Conservation (phyloP, 305 asterid genomes). For the Lippia alba region DNA sequence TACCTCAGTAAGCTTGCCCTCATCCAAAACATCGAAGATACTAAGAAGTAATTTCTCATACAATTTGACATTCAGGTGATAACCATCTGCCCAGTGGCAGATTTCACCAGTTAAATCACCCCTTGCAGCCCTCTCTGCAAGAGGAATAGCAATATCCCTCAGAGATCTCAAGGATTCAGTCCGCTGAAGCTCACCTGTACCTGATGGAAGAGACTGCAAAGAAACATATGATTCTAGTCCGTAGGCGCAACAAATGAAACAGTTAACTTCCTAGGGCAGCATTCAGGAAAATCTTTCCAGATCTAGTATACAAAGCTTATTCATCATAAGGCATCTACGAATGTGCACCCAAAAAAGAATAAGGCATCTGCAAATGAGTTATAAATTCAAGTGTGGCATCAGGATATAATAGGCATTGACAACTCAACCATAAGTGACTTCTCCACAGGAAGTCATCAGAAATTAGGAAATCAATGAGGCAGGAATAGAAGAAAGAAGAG, state of each 20-base stretch:
- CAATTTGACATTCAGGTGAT: slow-evolving; percentile 86
- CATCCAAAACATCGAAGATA: slow-evolving; percentile 94
- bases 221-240: slow-evolving; percentile 29
- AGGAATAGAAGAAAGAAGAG: background rate
- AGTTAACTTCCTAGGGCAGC: slow-evolving; percentile 26
- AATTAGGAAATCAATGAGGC: background rate
- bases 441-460: slow-evolving; percentile 11
- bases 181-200: slow-evolving; percentile 88
- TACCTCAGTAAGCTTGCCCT: slow-evolving; percentile 99
- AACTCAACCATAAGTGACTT: slow-evolving; percentile 12
- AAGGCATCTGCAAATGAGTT: background rate
- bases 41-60: slow-evolving; percentile 95
- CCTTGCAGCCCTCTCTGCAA: slow-evolving; percentile 97
- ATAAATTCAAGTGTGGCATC: background rate
- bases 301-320: slow-evolving; percentile 24
- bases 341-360: no score
- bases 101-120: slow-evolving; percentile 99
- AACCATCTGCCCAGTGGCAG: slow-evolving; percentile 99
- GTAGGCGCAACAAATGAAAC: slow-evolving; percentile 30
- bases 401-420: slow-evolving; percentile 21
- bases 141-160: slow-evolving; percentile 80
- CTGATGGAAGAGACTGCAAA: slow-evolving; percentile 85
- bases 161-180: slow-evolving; percentile 89
- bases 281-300: slow-evolving; percentile 19
- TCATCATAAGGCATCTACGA: no score